Percentiles rank a stretch among this genome's conserved stretches.
Evolutionary conservation across 2,329 filamentous ascomycete species (phyloP).

Genomic region (Graphiopsis chlorocephala): DNA sequence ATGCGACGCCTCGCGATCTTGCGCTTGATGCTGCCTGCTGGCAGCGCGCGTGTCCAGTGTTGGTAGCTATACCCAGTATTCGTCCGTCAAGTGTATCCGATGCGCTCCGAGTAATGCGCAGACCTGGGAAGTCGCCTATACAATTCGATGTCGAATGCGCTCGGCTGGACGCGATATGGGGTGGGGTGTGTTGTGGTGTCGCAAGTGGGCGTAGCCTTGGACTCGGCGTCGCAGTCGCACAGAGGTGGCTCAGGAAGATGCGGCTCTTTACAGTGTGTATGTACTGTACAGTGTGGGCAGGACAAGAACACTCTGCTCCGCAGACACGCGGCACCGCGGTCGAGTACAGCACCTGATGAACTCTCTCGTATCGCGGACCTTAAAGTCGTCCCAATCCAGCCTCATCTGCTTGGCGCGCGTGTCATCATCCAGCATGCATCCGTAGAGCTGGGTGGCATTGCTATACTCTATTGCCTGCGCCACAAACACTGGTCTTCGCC

Average conservation of each 20-base stretch:
- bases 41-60: not conserved
- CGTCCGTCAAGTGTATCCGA: not conserved
- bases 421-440: not conserved
- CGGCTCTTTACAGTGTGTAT: not conserved
- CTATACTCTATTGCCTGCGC: not conserved
- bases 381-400: not conserved
- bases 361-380: not conserved
- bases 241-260: not conserved
- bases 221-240: not conserved
- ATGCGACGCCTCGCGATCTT: conserved; percentile 1
- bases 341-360: not conserved
- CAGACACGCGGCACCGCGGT: not conserved
- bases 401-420: not conserved
- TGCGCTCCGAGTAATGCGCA: not conserved
- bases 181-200: not conserved
- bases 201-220: not conserved
- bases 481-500: not conserved
- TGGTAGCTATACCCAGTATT: not conserved
- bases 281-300: not conserved
- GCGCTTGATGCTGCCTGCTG: not conserved
- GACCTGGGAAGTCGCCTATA: not conserved
- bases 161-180: not conserved
- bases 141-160: not conserved
- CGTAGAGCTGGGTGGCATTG: not conserved
- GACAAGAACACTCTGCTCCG: not conserved